phyloP scores from a whole-genome alignment of 2,329 filamentous ascomycete species.

The Beauveria asiatica region DNA sequence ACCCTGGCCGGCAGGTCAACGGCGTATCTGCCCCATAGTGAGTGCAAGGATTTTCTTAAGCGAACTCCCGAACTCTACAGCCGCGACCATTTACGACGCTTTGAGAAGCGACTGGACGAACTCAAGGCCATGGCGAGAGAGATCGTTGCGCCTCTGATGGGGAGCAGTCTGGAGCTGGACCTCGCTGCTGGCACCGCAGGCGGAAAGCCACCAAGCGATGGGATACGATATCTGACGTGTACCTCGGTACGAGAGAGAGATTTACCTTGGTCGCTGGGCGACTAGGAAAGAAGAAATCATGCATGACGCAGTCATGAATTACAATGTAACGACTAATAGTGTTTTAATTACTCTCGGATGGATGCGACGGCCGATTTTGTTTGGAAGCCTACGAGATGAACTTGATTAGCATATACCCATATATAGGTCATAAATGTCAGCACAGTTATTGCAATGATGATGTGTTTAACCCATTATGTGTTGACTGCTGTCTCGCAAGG shows the following conservation, averaged over 20 bases:
- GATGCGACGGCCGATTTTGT: not conserved
- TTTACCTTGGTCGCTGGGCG: slow-evolving; percentile 39
- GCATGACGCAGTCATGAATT: not conserved
- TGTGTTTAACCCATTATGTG: not conserved
- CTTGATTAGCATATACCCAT: slow-evolving; percentile 7
- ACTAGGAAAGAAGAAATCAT: slow-evolving; percentile 14
- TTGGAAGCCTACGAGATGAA: slow-evolving; percentile 1
- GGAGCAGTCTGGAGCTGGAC: slow-evolving; percentile 76
- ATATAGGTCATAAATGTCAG: not conserved
- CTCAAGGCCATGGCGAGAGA: slow-evolving; percentile 77
- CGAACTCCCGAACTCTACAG: slow-evolving; percentile 74
- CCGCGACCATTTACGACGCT: slow-evolving; percentile 74
- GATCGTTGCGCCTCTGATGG: slow-evolving; percentile 76
- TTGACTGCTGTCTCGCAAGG: not conserved
- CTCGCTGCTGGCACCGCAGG: slow-evolving; percentile 32
- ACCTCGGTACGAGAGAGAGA: slow-evolving; percentile 40
- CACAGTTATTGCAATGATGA: not conserved
- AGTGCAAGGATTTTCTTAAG: slow-evolving; percentile 85
- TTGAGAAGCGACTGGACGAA: slow-evolving; percentile 83
- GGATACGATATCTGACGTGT: slow-evolving; percentile 43
- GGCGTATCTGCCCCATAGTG: slow-evolving; percentile 71
- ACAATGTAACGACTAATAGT: slow-evolving; percentile 5
- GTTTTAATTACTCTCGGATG: not conserved
- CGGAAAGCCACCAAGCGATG: slow-evolving; percentile 31
- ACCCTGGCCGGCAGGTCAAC: slow-evolving; percentile 53